Percentiles rank a stretch among this genome's conserved stretches.
These are phyloP conservation scores for Peronospora destructor DNA, from an alignment of 352 stramenopile genomes.

Conservation along the genomic window DNA sequence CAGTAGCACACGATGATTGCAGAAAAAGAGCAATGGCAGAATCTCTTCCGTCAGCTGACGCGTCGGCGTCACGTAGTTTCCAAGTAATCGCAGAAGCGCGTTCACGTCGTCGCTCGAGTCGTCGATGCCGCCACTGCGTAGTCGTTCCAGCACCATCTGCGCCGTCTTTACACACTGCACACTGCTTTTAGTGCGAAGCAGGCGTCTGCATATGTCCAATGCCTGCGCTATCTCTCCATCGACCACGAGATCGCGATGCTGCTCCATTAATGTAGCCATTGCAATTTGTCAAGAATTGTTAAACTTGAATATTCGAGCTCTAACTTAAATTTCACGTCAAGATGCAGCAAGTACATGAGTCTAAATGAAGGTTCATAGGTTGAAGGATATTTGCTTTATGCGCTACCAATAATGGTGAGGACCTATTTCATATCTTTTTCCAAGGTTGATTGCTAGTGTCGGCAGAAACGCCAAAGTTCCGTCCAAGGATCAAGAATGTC, in stretches of 20 bases:
- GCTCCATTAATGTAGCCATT: conserved; percentile 22
- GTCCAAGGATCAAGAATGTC: no score
- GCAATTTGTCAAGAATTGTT: no score
- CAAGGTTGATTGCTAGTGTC: no score
- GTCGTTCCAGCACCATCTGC: conserved; percentile 59
- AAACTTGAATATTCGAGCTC: no score
- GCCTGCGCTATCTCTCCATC: conserved; percentile 41
- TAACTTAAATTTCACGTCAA: no score
- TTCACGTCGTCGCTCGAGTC: conserved; percentile 69
- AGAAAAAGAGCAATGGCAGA: conserved; percentile 63
- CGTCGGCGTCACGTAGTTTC: conserved; percentile 67
- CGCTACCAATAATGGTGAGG: no score
- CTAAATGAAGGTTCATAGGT: no score
- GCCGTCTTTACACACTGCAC: conserved; percentile 40
- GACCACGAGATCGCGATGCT: conserved; percentile 41
- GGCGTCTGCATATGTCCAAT: conserved; percentile 41
- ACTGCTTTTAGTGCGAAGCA: conserved; percentile 44
- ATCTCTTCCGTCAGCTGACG: conserved; percentile 67
- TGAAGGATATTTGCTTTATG: no score
- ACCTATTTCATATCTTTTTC: no score
- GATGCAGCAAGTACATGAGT: no score
- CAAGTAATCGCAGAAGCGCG: conserved; percentile 60
- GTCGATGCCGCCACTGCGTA: conserved; percentile 36
- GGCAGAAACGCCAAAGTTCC: no score
- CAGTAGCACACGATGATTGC: conserved; percentile 63